A percentile compares a stretch with the other conserved stretches of the same genome.
Evolutionary conservation across 768 basidiomycete genomes (phyloP).

Genomic region (Mrakia blollopis): DNA sequence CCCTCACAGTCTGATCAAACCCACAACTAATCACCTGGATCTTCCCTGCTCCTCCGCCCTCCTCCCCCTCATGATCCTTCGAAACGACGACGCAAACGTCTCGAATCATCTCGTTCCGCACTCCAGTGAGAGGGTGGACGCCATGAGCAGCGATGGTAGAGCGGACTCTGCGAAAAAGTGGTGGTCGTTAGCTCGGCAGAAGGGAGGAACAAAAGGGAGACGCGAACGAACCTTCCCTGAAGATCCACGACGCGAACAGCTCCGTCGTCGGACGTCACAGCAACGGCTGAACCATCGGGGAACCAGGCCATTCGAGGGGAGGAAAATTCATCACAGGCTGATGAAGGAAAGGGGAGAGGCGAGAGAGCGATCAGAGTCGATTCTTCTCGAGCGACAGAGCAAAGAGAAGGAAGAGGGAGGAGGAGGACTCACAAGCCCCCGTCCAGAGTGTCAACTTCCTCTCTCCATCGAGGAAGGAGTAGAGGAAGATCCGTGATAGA

Average conservation of each 20-base stretch:
- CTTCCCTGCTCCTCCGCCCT: neutral
- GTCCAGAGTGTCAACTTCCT: conserved; percentile 26
- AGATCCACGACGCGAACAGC: conserved; percentile 37
- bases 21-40: conserved; percentile 22
- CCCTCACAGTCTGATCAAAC: conserved; percentile 29
- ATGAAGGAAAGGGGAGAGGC: neutral
- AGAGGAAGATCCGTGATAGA: conserved; percentile 37
- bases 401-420: neutral
- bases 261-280: conserved; percentile 42
- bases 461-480: conserved; percentile 37
- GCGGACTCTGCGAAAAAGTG: conserved; percentile 10
- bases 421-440: conserved; percentile 6
- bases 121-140: conserved; percentile 26
- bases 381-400: too few species aligned
- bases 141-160: conserved; percentile 19
- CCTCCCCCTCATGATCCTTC: neutral
- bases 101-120: conserved; percentile 18
- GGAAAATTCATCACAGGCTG: conserved; percentile 36
- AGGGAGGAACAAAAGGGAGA: neutral
- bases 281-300: conserved; percentile 34
- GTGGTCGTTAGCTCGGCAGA: neutral
- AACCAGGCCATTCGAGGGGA: conserved; percentile 39
- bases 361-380: neutral
- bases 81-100: conserved; percentile 18
- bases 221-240: conserved; percentile 18